These are phyloP conservation scores for Xerocomus amazonicus DNA, from an alignment of 1,284 basidiomycete genomes.

Conservation along the genomic window DNA sequence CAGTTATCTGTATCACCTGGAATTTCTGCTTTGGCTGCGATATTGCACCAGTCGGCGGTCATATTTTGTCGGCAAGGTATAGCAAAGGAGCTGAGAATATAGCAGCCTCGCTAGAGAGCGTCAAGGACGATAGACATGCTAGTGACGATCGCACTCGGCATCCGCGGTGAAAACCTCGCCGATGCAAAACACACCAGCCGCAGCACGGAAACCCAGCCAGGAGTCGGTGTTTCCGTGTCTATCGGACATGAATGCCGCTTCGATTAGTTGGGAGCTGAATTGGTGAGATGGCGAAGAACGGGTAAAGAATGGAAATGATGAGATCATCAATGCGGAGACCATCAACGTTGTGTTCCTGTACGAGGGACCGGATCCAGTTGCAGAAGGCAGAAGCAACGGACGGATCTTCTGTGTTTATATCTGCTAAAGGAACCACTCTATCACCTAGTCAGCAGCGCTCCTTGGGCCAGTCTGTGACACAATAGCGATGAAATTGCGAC, in stretches of 20 bases:
- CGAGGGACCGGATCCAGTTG: constrained; percentile 41
- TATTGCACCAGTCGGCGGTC: constrained; percentile 54
- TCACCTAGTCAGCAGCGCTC: constrained; percentile 78
- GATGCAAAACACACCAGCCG: constrained; percentile 78
- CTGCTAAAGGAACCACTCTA: constrained; percentile 55
- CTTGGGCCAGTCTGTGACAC: constrained; percentile 46
- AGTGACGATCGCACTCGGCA: not conserved
- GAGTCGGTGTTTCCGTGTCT: not conserved
- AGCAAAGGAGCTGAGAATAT: constrained; percentile 54
- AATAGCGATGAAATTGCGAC: constrained; percentile 35
- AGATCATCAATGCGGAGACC: constrained; percentile 30
- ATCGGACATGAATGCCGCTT: not conserved
- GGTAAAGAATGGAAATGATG: not conserved
- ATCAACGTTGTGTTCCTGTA: constrained; percentile 56
- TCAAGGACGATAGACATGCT: constrained; percentile 6
- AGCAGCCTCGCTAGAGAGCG: constrained; percentile 28
- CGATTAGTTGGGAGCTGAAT: not conserved
- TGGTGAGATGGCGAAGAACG: not conserved
- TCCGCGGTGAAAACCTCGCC: constrained; percentile 72
- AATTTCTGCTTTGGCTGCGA: constrained; percentile 51
- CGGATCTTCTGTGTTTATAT: constrained; percentile 70
- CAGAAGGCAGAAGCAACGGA: constrained; percentile 52
- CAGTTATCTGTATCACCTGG: constrained; percentile 42
- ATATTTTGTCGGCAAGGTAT: constrained; percentile 64
- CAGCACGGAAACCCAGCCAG: constrained; percentile 20